Evolutionary conservation across 345 rosid genomes (phyloP).

Genomic region (Euphorbia lathyris): DNA sequence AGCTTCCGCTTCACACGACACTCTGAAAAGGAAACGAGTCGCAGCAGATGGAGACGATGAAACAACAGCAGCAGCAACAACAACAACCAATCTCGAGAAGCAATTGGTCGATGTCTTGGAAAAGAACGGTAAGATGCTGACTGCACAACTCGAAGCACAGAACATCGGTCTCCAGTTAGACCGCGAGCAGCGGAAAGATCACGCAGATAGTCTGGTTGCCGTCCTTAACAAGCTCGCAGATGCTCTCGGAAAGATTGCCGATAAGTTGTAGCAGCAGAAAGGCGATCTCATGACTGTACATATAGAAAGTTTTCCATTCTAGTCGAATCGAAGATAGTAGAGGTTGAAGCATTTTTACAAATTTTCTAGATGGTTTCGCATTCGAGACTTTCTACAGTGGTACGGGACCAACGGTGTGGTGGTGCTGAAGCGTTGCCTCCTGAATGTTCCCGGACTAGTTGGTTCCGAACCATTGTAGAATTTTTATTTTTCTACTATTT

Average conservation of each 20-base stretch:
- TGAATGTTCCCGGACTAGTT: no score
- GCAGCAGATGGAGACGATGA: constrained; percentile 43
- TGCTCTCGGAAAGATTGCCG: constrained; percentile 80
- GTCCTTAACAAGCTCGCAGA: constrained; percentile 90
- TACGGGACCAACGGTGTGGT: no score
- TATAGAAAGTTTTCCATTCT: constrained; percentile 23
- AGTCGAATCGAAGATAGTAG: constrained; percentile 19
- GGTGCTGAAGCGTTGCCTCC: no score
- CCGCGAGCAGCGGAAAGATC: constrained; percentile 83
- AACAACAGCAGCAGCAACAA: constrained; percentile 8
- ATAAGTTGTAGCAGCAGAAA: constrained; percentile 59
- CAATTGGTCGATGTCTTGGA: constrained; percentile 64
- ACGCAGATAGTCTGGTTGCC: constrained; percentile 56
- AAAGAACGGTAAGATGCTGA: constrained; percentile 69
- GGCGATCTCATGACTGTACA: constrained; percentile 27
- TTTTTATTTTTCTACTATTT: not conserved
- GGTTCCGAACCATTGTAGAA: not conserved
- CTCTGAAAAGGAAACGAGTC: constrained; percentile 65
- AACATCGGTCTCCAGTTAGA: constrained; percentile 61
- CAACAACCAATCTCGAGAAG: constrained; percentile 30
- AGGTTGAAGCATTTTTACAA: constrained; percentile 22
- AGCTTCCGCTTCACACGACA: constrained; percentile 61
- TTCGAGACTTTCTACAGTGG: not conserved
- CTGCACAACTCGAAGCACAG: constrained; percentile 82
- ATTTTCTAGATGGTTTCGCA: constrained; percentile 19